Evolutionary conservation across 2,329 filamentous ascomycete genomes (phyloP), one percentile per base, ranked within the genome.

Genomic region (Davidsoniella australis): DNA sequence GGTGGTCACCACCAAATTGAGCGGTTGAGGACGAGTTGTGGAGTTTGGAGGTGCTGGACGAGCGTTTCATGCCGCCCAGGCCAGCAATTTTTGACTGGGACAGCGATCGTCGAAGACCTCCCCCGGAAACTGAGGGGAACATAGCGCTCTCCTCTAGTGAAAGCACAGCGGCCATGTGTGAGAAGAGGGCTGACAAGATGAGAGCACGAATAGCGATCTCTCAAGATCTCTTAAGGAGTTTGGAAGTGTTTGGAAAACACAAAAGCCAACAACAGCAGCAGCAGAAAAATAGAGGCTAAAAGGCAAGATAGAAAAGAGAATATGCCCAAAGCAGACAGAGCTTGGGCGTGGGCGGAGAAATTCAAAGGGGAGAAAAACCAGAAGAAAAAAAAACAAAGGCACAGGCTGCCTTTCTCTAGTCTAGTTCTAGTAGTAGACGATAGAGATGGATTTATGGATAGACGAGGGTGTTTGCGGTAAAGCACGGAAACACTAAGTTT

Each of bases 201-300:
- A 46, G 18, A 12, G 17, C 18, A 24, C 20, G n/a, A 46, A n/a
- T 10, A 43, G n/a, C 5, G 41, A 29, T 26, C 8, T 2, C 66
- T 2, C 16, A 23, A 10, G 29, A 33, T 12, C 29, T 9, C 8
- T 9, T 33, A 9, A 33, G 29, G 12, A 9, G 29, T 33, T 9
- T 9, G 12, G 6, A 12, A 33, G 29, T 12, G 29, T 10, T 33
- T 12, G 29, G 8, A 33, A 33, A 4, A 33, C 29, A 12, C 29
- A 33, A 12, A 33, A 9, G 12, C 3, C 12, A 23, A 23, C 20
- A 26, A 23, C 24, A 16, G 41, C 16, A 16, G 41, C 16, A 23
- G 23, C 9, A 23, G 9, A 6, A 24, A 12, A 66, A 63, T 2
- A 75, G 18, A 24, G 33, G 9, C 10, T 24, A 33, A 17, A 4